phyloP scores from a whole-genome alignment of 345 rosid species.

The Camelina neglecta region DNA sequence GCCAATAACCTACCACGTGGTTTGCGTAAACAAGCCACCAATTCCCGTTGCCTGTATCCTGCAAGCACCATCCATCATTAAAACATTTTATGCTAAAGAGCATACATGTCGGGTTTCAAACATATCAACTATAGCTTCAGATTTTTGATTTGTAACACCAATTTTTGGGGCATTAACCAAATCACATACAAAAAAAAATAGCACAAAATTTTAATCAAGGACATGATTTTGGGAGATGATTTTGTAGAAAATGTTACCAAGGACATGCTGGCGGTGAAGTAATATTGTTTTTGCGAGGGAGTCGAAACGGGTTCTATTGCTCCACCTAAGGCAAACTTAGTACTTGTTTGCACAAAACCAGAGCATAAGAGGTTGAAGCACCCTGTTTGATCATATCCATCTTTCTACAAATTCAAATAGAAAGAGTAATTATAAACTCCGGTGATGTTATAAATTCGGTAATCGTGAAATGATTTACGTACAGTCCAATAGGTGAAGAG shows the following conservation, averaged over 20 bases:
- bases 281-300: slow-evolving; percentile 28
- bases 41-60: slow-evolving; percentile 52
- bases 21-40: slow-evolving; percentile 52
- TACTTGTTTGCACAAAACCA: slow-evolving; percentile 57
- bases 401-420: slow-evolving; percentile 35
- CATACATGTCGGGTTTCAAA: neutral
- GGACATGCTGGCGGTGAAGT: slow-evolving; percentile 24
- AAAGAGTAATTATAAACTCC: neutral
- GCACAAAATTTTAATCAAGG: neutral
- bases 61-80: neutral
- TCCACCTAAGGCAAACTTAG: slow-evolving; percentile 41
- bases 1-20: slow-evolving; percentile 51
- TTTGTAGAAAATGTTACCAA: slow-evolving; percentile 41
- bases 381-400: slow-evolving; percentile 44
- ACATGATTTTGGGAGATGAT: neutral
- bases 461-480: slow-evolving; percentile 23
- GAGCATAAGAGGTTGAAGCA: slow-evolving; percentile 55
- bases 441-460: neutral
- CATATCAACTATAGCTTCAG: neutral
- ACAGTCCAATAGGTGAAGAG: slow-evolving; percentile 49
- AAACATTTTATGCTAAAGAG: neutral
- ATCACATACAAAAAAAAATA: neutral
- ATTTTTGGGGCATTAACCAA: neutral
- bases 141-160: neutral
- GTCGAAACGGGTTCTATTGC: slow-evolving; percentile 25